A percentile compares a stretch with the other conserved stretches of the same genome.
These are phyloP conservation scores for Lentinula raphanica DNA, from an alignment of 768 basidiomycete species.

Conservation along the genomic window DNA sequence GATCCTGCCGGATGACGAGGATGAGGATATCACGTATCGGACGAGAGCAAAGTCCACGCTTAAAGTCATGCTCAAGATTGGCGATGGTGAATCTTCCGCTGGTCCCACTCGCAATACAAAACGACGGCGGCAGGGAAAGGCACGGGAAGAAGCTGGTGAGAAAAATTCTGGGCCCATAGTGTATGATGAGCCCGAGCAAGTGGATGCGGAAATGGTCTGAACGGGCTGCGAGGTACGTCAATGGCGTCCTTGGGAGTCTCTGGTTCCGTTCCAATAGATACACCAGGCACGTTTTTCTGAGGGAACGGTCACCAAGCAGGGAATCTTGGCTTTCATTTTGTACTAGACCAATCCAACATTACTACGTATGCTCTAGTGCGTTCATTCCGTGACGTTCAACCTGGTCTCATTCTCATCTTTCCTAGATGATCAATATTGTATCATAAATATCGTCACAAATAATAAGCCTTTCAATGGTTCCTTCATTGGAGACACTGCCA, in stretches of 20 bases:
- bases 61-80: conserved; percentile 54
- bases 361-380: background rate
- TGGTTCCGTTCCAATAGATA: background rate
- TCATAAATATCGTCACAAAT: background rate
- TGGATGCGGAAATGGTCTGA: conserved; percentile 28
- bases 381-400: background rate
- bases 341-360: background rate
- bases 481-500: no score
- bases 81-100: conserved; percentile 41
- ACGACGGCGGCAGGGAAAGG: background rate
- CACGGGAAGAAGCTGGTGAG: background rate
- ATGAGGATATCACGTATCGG: conserved; percentile 61
- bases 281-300: background rate
- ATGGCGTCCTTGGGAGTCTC: background rate
- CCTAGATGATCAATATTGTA: background rate
- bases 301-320: no score
- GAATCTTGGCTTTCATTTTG: background rate
- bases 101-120: background rate
- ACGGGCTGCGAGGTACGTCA: conserved; percentile 2
- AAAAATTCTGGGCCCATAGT: conserved; percentile 12
- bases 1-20: conserved; percentile 67
- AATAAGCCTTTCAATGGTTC: no score
- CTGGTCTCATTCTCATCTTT: background rate
- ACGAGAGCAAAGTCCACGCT: conserved; percentile 71
- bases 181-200: conserved; percentile 31